Evolutionary conservation across 2,329 filamentous ascomycete genomes (phyloP).

Genomic region (Curvularia verruculosa): DNA sequence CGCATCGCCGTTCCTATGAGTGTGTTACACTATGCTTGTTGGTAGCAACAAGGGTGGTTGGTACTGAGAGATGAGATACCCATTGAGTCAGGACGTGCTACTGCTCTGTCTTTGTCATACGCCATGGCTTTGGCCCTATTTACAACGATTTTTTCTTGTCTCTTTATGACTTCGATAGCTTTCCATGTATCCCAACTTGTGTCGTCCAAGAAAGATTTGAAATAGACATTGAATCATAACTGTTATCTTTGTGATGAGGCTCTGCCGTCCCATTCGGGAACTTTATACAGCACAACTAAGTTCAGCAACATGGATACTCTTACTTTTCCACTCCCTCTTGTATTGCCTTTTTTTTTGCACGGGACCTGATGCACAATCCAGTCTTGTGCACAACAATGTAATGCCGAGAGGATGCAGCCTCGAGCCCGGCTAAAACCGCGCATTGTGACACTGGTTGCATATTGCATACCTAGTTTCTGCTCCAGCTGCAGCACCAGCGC

Average conservation of each 20-base stretch:
- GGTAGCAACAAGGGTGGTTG: slow-evolving; percentile 41
- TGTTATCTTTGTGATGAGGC: slow-evolving; percentile 6
- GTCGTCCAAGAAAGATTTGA: background rate
- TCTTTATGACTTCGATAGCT: slow-evolving; percentile 19
- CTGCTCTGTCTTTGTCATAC: slow-evolving; percentile 36
- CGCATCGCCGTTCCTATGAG: slow-evolving; percentile 34
- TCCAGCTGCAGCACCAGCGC: slow-evolving; percentile 25
- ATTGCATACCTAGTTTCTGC: slow-evolving; percentile 28
- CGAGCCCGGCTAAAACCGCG: slow-evolving; percentile 17
- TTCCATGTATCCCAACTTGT: slow-evolving; percentile 3
- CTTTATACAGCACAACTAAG: slow-evolving; percentile 1
- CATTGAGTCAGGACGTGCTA: slow-evolving; percentile 48
- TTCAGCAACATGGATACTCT: slow-evolving; percentile 2
- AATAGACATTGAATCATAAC: background rate
- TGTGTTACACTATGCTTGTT: slow-evolving; percentile 33
- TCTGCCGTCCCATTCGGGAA: slow-evolving; percentile 13
- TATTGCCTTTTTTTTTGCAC: slow-evolving; percentile 1
- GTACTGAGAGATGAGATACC: slow-evolving; percentile 50
- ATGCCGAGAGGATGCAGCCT: slow-evolving; percentile 11
- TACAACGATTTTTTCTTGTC: slow-evolving; percentile 24
- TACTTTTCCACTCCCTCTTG: background rate
- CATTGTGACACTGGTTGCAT: slow-evolving; percentile 34
- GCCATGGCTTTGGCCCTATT: slow-evolving; percentile 28
- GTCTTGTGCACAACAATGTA: slow-evolving; percentile 8
- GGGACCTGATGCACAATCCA: slow-evolving; percentile 5